Base-by-base conservation (phyloP, 805 yeast genomes). In the Candida incommunis region DNA sequence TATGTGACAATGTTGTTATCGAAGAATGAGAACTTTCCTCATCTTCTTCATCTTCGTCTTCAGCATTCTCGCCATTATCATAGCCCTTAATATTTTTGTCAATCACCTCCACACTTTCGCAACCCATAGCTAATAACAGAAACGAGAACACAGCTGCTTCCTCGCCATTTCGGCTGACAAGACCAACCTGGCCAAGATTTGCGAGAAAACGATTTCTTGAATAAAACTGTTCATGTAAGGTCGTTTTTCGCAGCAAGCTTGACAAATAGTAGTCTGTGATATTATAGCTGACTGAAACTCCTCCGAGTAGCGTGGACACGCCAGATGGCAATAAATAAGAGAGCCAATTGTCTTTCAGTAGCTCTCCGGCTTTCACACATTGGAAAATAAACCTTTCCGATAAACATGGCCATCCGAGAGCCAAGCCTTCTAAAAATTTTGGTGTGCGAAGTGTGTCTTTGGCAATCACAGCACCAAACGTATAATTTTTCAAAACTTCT, bases 331-430 rank as follows among this genome's bases (percentile, higher is more conserved):
- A 62, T 2, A 81, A 54, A 57, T 77, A 86, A 2, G 70, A 64
- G 2, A 59, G 60, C 74, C 90, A 74, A 40, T 31, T 7, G 22
- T 59, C 49, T 0, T 55, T 48, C 3, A 67, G 45, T 46, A 67
- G 43, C 23, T 48, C 23, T 2, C 52, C 46, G 42, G 56, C 55
- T 1, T 55, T 50, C 2, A 74, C 52, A 46, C 80, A 70, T 47
- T 78, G 80, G 3, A 59, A 56, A 2, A 85, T 64, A 51, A 72
- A 86, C 5, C 61, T 56, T 46, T 72, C 71, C 2, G 84, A 77
- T 24, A 87, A 55, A 18, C 82, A 71, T 2, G 96, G 96, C 95
- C 95, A 86, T 2, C 90, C 88, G 40, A 86, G 56, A 0, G 90
- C 83, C 16, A 86, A 59, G 2, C 81, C 76, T 54, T 84, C 92